Percentiles rank a stretch among this genome's conserved stretches.
phyloP scores from a whole-genome alignment of 169 alveolate species.

The Theileria annulata region DNA sequence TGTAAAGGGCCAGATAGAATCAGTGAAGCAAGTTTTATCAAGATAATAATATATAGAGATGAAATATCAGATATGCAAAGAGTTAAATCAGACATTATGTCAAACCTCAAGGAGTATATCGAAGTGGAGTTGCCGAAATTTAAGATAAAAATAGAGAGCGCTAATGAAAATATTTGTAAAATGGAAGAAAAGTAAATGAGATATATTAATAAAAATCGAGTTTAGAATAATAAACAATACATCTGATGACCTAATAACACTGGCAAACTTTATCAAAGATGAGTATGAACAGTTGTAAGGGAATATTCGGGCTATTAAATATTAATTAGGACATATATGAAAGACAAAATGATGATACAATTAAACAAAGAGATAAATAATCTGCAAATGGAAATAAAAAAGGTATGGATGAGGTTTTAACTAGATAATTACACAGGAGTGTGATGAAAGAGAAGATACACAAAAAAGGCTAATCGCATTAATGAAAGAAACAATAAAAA shows the following conservation, averaged over 20 bases:
- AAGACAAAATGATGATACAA: conserved; percentile 25
- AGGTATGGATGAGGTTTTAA: conserved; percentile 18
- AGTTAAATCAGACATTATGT: conserved; percentile 47
- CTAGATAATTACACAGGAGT: conserved; percentile 39
- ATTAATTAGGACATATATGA: conserved; percentile 30
- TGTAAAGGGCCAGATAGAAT: conserved; percentile 24
- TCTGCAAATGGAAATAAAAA: conserved; percentile 32
- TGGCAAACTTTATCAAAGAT: conserved; percentile 55
- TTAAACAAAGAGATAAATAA: conserved; percentile 21
- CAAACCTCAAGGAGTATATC: conserved; percentile 43
- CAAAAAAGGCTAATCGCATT: conserved; percentile 38
- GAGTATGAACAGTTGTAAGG: conserved; percentile 48
- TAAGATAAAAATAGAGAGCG: conserved; percentile 32
- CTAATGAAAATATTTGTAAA: conserved; percentile 17
- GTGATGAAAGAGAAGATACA: conserved; percentile 61
- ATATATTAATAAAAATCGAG: neutral
- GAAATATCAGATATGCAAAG: conserved; percentile 59
- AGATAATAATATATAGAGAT: conserved; percentile 18
- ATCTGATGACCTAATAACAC: conserved; percentile 48
- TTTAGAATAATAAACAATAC: conserved; percentile 41
- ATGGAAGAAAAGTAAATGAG: conserved; percentile 57
- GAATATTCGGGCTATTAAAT: no score
- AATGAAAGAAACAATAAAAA: conserved; percentile 66
- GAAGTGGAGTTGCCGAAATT: conserved; percentile 59
- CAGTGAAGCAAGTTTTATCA: conserved; percentile 22